Base-by-base conservation (phyloP, 2,329 filamentous ascomycete genomes). In the Alternaria sp. region DNA sequence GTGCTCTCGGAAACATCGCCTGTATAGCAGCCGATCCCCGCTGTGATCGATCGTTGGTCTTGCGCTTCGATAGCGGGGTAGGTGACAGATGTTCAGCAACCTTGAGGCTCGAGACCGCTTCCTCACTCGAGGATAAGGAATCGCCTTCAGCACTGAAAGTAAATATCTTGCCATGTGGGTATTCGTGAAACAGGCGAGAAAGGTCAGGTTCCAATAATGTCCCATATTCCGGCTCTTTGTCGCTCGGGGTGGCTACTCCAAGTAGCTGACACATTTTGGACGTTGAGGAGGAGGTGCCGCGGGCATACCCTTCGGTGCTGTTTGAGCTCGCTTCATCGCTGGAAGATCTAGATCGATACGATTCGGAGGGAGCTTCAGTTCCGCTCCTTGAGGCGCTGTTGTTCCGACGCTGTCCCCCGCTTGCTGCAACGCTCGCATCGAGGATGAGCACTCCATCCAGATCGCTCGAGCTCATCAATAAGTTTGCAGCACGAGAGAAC, bases 1-100 rank as follows among this genome's bases (percentile, higher is more conserved):
- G 70, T 10, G 78, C 79, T 11, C 64, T 67, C 2, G 72, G 76
- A 43, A 87, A 86, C 6, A 88, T 77, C 30, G 85, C 86, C 12
- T 80, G 84, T 3, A 89, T 78, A 36, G 88, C 87, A 6, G 58
- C 62, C 13, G 69, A 66, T 45, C 66, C 62, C 82, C 81, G 25
- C 83, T 77, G 1, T 15, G 57, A 17, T 9, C 59, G 45, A 0
- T 46, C 60, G 6, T 36, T 61, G 10, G 36, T 52, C 47, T 62
- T 63, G 32, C 54, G 57, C 9, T 59, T 68, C 3, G 46, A 30
- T 49, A n/a, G 25, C n/a, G 40, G 15, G 2, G 30, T 6, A 12
- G 57, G 30, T 12, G 40, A 3, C 5, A 46, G 17, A 19, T 59
- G 43, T 30, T 67, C 64, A 15, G 43, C 19, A 5, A 50, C 10